Base-by-base conservation (phyloP, 768 basidiomycete genomes). In the Kwoniella pini region DNA sequence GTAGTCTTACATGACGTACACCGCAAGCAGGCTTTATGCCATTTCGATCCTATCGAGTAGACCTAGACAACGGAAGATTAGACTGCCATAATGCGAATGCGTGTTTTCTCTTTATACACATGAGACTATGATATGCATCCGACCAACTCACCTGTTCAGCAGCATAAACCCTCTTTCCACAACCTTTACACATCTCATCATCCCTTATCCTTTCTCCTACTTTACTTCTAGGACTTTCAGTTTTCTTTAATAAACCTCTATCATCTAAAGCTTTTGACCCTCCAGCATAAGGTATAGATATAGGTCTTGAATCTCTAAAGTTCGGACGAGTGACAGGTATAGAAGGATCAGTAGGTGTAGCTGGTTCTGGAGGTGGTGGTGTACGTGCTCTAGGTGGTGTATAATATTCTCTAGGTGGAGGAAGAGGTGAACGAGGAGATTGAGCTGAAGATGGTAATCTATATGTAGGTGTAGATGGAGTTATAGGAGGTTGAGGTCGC, bases 161-260 rank as follows among this genome's bases (percentile, higher is more conserved):
- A 11, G 69, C 69, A 58, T 75, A 75, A 3, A 75, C 74, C 54
- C 71, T 68, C 61, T 72, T 75, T 48, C 63, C 71, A 54, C 74
- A 75, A 4, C 63, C 67, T 40, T 60, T 57, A 62, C 74, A 75
- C 38, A 53, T 31, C 15, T 72, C 71, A n/a, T 70, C 71, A 4
- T 63, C 66, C 17, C 57, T 54, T n/a, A 65, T 24, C 54, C 53
- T 69, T 42, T 70, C 71, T n/a, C 74, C 74, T 17, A 72, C 71
- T 49, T 75, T 75, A 28, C 51, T 62, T 58, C 74, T 54, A 24
- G 74, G 74, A 63, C 69, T 71, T 19, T 72, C 67, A 13, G 57
- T 64, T 22, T 64, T 51, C 31, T 60, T 67, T 54, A 75, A 39
- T 39, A 75, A 50, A 5, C 74, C 74, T 44, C 71, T 57, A 53